Evolutionary conservation across 257 asterid genomes (phyloP), one percentile per base, ranked within the genome.

Genomic region (Solanum dulcamara): DNA sequence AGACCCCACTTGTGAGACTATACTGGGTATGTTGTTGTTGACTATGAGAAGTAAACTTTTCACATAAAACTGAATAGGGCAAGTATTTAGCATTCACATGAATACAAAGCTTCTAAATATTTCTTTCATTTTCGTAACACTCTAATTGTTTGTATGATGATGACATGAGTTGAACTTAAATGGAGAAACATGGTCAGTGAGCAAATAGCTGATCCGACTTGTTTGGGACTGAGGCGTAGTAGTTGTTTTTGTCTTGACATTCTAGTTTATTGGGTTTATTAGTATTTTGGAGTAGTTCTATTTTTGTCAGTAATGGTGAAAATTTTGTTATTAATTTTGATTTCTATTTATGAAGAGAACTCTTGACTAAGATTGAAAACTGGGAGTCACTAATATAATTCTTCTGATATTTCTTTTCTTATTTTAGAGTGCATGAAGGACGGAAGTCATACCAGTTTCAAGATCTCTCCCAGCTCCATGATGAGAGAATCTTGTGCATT

Each of bases 341-440:
- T 82, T 60, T 13, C 22, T 60, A 14, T 24, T 37, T 24, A 55
- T 81, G 59, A 7, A 24, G 59, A 44, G 35, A 42, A 75, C 15
- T 75, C 40, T 75, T 26, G 37, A 38, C 66, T 28, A 59, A 53
- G 48, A 48, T 5, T 60, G 84, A 33, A 42, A 57, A 42, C 30
- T 33, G 22, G 68, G 9, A 51, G 42, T 72, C 18, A 48, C 64
- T 3, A 42, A 13, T 79, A 68, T 32, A 75, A 46, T 85, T 86
- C 60, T 24, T 59, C 50, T 40, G 32, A 44, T 89, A n/a, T 75
- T 81, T 22, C 87, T 84, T 42, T 84, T 84, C 28, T 64, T 20
- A 40, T 87, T 89, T 75, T 86, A 97, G 99, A 87, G 97, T 95
- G 91, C 98, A 97, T 88, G 99, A 97, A 83, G 95, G 94, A 66